These are phyloP conservation scores for Rhodosporidiobolus sp. DNA, from an alignment of 768 basidiomycete genomes.

Conservation along the genomic window DNA sequence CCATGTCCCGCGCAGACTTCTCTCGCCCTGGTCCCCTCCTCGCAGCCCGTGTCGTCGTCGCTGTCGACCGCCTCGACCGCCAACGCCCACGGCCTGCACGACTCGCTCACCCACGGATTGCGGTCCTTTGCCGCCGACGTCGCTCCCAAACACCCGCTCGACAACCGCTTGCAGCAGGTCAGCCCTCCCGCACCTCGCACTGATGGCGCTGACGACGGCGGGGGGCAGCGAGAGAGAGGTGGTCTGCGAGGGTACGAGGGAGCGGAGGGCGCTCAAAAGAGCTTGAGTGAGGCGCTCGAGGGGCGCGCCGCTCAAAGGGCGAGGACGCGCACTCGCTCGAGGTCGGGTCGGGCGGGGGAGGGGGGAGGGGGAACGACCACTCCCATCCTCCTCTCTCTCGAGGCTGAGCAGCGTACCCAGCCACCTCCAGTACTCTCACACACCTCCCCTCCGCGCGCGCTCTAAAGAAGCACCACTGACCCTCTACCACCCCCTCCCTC, in stretches of 20 bases:
- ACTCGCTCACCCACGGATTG: slow-evolving; percentile 79
- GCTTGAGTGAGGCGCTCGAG: too few species aligned
- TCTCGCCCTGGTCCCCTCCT: slow-evolving; percentile 25
- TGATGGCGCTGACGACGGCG: too few species aligned
- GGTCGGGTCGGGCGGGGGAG: too few species aligned
- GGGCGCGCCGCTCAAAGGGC: too few species aligned
- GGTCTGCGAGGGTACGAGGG: neutral
- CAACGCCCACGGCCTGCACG: slow-evolving; percentile 65
- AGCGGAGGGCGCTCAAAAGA: neutral
- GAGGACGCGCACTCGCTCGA: too few species aligned
- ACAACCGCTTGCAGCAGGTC: slow-evolving; percentile 73
- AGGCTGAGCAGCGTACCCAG: too few species aligned
- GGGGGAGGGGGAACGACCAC: too few species aligned
- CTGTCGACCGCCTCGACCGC: slow-evolving; percentile 43
- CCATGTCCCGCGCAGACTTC: slow-evolving; percentile 6
- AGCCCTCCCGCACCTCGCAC: slow-evolving; percentile 46
- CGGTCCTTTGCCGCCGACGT: slow-evolving; percentile 74
- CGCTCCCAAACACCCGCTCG: slow-evolving; percentile 61
- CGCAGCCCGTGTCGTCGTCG: neutral
- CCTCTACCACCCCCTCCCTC: neutral
- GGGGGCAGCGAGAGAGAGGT: too few species aligned
- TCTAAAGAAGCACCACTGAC: neutral
- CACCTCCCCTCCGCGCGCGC: too few species aligned
- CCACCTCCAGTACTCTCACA: too few species aligned
- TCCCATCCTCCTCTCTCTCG: too few species aligned